Evolutionary conservation across 805 yeast genomes (phyloP).

Genomic region (Cyberlindnera euphorbiiphila): DNA sequence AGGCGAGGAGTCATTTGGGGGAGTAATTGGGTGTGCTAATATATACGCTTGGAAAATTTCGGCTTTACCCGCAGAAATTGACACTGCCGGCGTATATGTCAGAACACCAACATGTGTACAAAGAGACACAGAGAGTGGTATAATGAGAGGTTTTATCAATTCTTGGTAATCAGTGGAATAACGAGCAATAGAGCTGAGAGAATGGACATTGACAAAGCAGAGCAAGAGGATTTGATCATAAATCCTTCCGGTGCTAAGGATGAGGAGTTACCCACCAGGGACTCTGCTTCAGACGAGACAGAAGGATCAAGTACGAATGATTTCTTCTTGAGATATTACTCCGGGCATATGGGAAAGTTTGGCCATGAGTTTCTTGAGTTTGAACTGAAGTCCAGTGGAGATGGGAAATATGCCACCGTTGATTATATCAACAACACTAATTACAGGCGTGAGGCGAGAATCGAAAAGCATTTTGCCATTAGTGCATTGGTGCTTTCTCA

Average conservation of each 20-base stretch:
- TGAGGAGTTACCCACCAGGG: background rate
- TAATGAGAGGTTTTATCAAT: too few relatives aligned
- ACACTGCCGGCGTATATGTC: constrained; percentile 1
- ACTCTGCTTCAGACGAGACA: background rate
- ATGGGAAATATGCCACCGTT: constrained; percentile 30
- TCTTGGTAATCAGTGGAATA: too few relatives aligned
- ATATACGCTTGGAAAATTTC: constrained; percentile 5
- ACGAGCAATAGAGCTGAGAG: too few relatives aligned
- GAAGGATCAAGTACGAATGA: background rate
- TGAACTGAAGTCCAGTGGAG: constrained; percentile 29
- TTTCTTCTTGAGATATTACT: constrained; percentile 39
- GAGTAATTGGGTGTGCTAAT: constrained; percentile 1
- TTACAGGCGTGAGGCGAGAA: constrained; percentile 39
- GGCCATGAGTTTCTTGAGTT: constrained; percentile 46
- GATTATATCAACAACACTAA: constrained; percentile 45
- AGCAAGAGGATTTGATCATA: constrained; percentile 5
- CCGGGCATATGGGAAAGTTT: constrained; percentile 40
- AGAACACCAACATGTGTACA: background rate
- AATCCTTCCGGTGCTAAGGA: too few relatives aligned
- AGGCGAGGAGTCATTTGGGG: too few relatives aligned
- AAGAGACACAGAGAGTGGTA: too few relatives aligned
- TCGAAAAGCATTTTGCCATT: constrained; percentile 35
- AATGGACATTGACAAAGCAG: constrained; percentile 6
- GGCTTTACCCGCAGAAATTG: background rate
- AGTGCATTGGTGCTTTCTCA: constrained; percentile 34